Evolutionary conservation across 192 early-diverging fungal genomes (phyloP), one percentile per base, ranked within the genome.

Genomic region (Coemansia umbellata): DNA sequence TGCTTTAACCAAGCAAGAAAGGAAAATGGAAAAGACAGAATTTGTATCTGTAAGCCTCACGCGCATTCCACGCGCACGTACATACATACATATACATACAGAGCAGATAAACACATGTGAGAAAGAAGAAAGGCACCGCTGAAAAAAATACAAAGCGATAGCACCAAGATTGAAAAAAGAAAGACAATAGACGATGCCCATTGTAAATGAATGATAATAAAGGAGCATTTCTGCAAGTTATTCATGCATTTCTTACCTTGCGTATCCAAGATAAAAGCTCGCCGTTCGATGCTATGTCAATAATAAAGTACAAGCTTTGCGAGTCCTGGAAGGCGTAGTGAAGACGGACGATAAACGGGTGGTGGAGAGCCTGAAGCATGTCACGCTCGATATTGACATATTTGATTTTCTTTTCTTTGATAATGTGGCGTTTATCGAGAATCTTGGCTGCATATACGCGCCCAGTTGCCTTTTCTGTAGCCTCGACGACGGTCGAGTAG

Each of bases 301-400:
- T 73, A 14, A 95, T 87, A 80, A 94, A 99, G 49, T 97, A 97
- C 58, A 98, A 79, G 50, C 87, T 91, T 36, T 85, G 72, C 31
- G 79, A 63, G 77, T 98, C 94, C 73, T 97, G 93, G 58, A 97
- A 98, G 3, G 97, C 96, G 62, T 92, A 98, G 66, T 91, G 94
- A 8, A 99, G 79, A 40, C 85, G 86, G 27, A 98, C 89, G 55
- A 97, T 85, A 54, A 90, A 89, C 44, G 91, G 91, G 66, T 99
- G 95, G 52, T 85, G 79, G 51, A 95, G 74, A 39, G 78, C 71
- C 57, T 90, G 88, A 39, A 99, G 79, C 4, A 91, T 89, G 47
- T 93, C 87, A 53, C 91, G 87, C 66, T 99, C 97, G 49, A 94
- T 92, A 55, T 91, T 87, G 61, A 95, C 93, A 63, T 95, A 97